A percentile compares a stretch with the other conserved stretches of the same genome.
Conservation (phyloP, 1,284 basidiomycete genomes). For the Ganoderma leucocontextum region DNA sequence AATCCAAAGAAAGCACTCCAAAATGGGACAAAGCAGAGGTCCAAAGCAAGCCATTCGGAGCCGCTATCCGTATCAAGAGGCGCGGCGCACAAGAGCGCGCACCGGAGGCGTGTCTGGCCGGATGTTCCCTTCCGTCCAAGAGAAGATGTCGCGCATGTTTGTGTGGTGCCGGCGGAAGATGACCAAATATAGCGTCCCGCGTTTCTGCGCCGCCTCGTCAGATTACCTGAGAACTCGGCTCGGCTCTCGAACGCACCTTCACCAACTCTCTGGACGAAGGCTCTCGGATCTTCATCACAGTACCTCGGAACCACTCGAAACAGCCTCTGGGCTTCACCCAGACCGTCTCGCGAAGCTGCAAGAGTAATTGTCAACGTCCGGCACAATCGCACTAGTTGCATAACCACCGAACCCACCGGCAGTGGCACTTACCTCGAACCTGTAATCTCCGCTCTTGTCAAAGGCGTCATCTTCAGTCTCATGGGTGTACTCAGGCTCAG, state of each 20-base stretch:
- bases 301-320: constrained; percentile 28
- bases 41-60: not conserved
- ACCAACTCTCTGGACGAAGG: constrained; percentile 13
- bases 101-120: constrained; percentile 28
- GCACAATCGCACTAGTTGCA: not conserved
- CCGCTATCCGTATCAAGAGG: constrained; percentile 8
- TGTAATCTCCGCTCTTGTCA: constrained; percentile 14
- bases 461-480: constrained; percentile 38
- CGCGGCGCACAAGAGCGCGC: constrained; percentile 20
- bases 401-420: not conserved
- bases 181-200: constrained; percentile 26
- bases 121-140: constrained; percentile 29
- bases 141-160: constrained; percentile 31
- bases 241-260: constrained; percentile 17
- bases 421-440: constrained; percentile 19
- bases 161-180: constrained; percentile 30
- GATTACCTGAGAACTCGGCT: not conserved
- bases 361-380: not conserved
- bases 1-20: constrained; percentile 8
- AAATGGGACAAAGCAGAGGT: not conserved
- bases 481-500: constrained; percentile 30
- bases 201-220: constrained; percentile 19
- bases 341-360: constrained; percentile 25
- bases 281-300: constrained; percentile 24
- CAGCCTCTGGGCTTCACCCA: constrained; percentile 30